These are phyloP conservation scores for Avena sativa DNA, from an alignment of 176 grass and related monocot genomes.

Conservation along the genomic window DNA sequence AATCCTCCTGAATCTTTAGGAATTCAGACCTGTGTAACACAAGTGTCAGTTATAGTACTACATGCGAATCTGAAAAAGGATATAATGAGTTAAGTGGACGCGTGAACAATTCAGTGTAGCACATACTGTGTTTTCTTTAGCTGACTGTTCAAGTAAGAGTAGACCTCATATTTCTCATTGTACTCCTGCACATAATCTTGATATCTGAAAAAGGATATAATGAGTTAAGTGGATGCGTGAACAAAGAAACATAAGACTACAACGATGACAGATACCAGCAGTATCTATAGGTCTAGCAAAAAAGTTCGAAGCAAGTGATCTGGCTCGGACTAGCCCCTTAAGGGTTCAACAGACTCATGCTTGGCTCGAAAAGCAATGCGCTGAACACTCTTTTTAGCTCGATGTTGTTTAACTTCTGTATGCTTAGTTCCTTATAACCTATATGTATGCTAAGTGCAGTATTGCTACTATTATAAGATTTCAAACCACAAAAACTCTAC, in stretches of 20 bases:
- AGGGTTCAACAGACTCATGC: not conserved
- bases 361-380: not conserved
- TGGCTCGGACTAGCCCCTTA: not conserved
- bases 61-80: too few relatives aligned
- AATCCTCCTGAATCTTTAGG: slow-evolving; percentile 66
- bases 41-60: not conserved
- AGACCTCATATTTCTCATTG: slow-evolving; percentile 79
- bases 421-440: not conserved
- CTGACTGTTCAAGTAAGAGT: slow-evolving; percentile 72
- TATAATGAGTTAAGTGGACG: too few relatives aligned
- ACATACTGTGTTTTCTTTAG: slow-evolving; percentile 81
- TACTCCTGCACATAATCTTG: slow-evolving; percentile 89
- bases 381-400: not conserved
- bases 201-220: slow-evolving; percentile 69
- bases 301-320: not conserved
- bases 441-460: not conserved
- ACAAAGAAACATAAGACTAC: not conserved
- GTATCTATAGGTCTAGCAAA: slow-evolving; percentile 2
- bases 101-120: not conserved
- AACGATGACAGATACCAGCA: not conserved
- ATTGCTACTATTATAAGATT: not conserved
- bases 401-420: not conserved
- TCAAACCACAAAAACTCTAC: not conserved
- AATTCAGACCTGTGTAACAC: slow-evolving; percentile 63
- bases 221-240: slow-evolving; percentile 9